phyloP scores from a whole-genome alignment of 176 grass and related monocot species.

The Tuctoria greenei region DNA sequence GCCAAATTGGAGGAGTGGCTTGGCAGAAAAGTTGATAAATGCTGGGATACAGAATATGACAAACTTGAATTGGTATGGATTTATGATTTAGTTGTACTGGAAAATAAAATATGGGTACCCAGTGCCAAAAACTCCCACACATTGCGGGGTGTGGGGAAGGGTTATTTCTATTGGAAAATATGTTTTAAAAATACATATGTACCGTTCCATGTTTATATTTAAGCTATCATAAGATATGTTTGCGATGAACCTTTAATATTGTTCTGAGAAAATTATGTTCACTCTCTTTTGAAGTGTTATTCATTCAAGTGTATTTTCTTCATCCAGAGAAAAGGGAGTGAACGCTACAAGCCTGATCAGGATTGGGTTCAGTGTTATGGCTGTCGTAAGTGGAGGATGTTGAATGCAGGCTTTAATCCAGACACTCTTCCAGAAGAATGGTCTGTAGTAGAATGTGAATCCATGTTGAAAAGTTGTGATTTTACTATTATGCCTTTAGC shows the following conservation, averaged over 20 bases:
- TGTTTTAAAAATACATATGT: constrained; percentile 2
- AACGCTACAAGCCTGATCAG: constrained; percentile 57
- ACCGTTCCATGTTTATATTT: constrained; percentile 17
- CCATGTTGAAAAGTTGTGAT: background rate
- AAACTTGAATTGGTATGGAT: constrained; percentile 63
- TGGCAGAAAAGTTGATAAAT: constrained; percentile 58
- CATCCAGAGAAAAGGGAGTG: constrained; percentile 51
- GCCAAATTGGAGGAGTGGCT: constrained; percentile 80
- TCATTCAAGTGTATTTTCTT: constrained; percentile 32
- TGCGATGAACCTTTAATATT: background rate
- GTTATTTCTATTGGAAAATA: too few relatives aligned
- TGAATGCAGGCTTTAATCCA: constrained; percentile 50
- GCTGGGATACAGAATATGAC: constrained; percentile 74
- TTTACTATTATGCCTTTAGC: background rate
- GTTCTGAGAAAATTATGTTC: constrained; percentile 16
- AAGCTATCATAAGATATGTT: background rate
- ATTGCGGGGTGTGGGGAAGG: too few relatives aligned
- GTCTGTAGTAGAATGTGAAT: constrained; percentile 39
- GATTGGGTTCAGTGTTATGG: constrained; percentile 85
- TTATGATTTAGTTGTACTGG: background rate
- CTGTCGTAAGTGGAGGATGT: constrained; percentile 83
- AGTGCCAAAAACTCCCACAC: too few relatives aligned
- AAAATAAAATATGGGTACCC: too few relatives aligned
- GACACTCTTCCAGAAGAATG: constrained; percentile 58
- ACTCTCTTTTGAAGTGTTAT: constrained; percentile 4